Conservation (phyloP, 495 filamentous ascomycete genomes). For the Bacidia gigantensis region DNA sequence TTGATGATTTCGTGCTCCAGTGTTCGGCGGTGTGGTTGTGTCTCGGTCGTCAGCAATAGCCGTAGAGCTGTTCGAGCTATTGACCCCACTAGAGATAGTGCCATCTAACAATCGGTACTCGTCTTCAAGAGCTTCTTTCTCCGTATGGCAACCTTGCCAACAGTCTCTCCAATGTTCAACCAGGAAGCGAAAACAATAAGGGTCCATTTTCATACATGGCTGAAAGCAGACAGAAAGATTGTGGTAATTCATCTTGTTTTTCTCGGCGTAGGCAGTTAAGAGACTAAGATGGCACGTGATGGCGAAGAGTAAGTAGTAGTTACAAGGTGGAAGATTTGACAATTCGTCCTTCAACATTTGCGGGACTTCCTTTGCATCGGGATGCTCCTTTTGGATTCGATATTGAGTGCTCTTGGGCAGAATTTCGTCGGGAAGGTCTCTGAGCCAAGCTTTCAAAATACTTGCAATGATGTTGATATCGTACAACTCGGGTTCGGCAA, state of each 20-base stretch:
- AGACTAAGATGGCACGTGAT: conserved; percentile 88
- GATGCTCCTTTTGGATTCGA: conserved; percentile 57
- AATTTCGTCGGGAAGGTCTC: conserved; percentile 83
- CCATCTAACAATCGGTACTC: conserved; percentile 51
- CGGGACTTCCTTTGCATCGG: conserved; percentile 60
- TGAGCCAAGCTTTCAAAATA: conserved; percentile 84
- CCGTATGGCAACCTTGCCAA: conserved; percentile 92
- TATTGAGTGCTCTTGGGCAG: conserved; percentile 70
- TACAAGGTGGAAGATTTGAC: conserved; percentile 76
- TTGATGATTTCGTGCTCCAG: conserved; percentile 33
- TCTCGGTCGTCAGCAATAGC: conserved; percentile 24
- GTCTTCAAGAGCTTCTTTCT: conserved; percentile 58
- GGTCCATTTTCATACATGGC: conserved; percentile 84
- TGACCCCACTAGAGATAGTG: conserved; percentile 16
- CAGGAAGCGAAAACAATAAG: conserved; percentile 79
- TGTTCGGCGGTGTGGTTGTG: conserved; percentile 50
- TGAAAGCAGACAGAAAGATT: conserved; percentile 92
- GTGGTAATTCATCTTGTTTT: conserved; percentile 89
- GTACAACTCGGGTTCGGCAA: conserved; percentile 69
- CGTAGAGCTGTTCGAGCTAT: conserved; percentile 10
- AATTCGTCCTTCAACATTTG: conserved; percentile 77
- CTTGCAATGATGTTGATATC: conserved; percentile 90
- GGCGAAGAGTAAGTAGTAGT: conserved; percentile 91
- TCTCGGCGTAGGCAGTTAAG: conserved; percentile 67
- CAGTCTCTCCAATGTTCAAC: conserved; percentile 87